A percentile compares a stretch with the other conserved stretches of the same genome.
Evolutionary conservation across 1,284 basidiomycete genomes (phyloP).

Genomic region (Rhodotorula sp.): DNA sequence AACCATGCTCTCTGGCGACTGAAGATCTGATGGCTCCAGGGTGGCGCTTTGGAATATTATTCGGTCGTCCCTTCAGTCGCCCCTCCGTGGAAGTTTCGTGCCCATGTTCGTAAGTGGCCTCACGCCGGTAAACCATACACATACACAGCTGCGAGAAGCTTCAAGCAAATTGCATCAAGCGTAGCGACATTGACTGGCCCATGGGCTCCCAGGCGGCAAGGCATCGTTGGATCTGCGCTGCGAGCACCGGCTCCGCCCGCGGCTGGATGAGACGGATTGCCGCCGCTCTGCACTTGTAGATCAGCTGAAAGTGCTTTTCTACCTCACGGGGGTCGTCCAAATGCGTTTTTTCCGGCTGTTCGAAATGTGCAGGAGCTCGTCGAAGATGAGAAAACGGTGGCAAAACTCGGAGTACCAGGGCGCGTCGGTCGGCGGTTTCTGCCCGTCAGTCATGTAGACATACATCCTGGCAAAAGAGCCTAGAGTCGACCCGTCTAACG

Average conservation of each 20-base stretch:
- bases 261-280: neutral
- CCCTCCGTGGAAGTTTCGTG: no score
- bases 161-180: no score
- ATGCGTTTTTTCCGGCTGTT: no score
- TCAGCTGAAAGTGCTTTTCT: neutral
- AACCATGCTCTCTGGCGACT: no score
- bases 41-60: no score
- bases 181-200: no score
- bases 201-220: no score
- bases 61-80: no score
- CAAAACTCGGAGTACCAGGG: neutral
- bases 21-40: no score
- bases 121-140: no score
- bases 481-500: neutral
- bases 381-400: neutral
- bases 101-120: no score
- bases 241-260: neutral
- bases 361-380: neutral
- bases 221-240: neutral
- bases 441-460: neutral
- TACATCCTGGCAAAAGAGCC: neutral
- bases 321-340: neutral
- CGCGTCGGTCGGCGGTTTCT: neutral
- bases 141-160: no score
- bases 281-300: neutral